Conservation (phyloP, 2,329 filamentous ascomycete genomes). For the Aspergillus intermedius region DNA sequence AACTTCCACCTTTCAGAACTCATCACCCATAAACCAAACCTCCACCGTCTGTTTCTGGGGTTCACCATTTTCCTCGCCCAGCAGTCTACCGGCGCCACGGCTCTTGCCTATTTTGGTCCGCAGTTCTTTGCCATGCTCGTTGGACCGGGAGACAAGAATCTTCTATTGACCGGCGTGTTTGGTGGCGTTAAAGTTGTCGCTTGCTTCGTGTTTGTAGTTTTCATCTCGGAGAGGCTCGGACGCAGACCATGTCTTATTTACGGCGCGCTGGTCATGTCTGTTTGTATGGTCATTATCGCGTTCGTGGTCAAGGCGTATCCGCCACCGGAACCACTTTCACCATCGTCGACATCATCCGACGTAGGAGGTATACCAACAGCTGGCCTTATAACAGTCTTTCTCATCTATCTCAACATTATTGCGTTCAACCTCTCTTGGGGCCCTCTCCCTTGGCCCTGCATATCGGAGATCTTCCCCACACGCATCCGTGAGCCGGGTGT, state of each 20-base stretch:
- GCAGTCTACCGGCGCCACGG: conserved; percentile 50
- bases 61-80: conserved; percentile 47
- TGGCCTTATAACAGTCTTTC: conserved; percentile 46
- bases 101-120: conserved; percentile 50
- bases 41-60: conserved; percentile 39
- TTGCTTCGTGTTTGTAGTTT: conserved; percentile 48
- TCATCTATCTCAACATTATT: conserved; percentile 53
- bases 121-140: conserved; percentile 51
- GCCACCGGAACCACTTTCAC: conserved; percentile 8
- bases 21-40: conserved; percentile 38
- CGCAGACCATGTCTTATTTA: conserved; percentile 46
- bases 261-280: conserved; percentile 39
- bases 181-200: conserved; percentile 49
- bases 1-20: conserved; percentile 41
- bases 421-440: conserved; percentile 39
- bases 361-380: conserved; percentile 38
- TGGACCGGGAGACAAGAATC: conserved; percentile 37
- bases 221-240: conserved; percentile 47
- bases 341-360: conserved; percentile 7
- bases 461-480: conserved; percentile 33
- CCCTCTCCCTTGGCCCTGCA: conserved; percentile 34
- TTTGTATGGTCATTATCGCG: conserved; percentile 45
- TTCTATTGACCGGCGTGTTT: conserved; percentile 49
- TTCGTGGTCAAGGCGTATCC: conserved; percentile 40
- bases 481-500: conserved; percentile 36